These are phyloP conservation scores for Globisporangium viniferum DNA, from an alignment of 352 stramenopile genomes.

Conservation along the genomic window DNA sequence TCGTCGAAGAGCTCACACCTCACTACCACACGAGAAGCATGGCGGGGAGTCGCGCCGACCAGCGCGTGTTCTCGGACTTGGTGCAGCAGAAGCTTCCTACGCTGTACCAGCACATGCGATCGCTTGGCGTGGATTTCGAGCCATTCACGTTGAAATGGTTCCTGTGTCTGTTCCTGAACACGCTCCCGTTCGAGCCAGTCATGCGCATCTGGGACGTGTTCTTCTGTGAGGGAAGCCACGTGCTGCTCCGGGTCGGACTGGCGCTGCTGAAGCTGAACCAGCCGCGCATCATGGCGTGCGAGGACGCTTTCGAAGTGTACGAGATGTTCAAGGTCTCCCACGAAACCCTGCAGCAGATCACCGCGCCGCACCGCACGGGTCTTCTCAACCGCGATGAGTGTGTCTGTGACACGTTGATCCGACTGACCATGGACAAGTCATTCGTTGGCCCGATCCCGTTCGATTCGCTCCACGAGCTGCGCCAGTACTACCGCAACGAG, in stretches of 20 bases:
- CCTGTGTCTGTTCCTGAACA: slow-evolving; percentile 91
- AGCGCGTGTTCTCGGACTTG: slow-evolving; percentile 83
- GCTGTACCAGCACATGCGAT: slow-evolving; percentile 65
- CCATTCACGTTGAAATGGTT: slow-evolving; percentile 93
- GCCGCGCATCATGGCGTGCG: slow-evolving; percentile 62
- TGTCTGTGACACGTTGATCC: slow-evolving; percentile 77
- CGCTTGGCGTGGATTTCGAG: slow-evolving; percentile 78
- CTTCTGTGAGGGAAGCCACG: slow-evolving; percentile 88
- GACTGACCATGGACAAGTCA: slow-evolving; percentile 79
- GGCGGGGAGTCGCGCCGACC: slow-evolving; percentile 86
- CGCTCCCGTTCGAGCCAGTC: slow-evolving; percentile 84
- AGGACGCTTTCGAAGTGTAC: slow-evolving; percentile 78
- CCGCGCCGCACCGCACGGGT: slow-evolving; percentile 48
- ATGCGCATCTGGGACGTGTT: slow-evolving; percentile 90
- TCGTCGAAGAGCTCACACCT: slow-evolving; percentile 89
- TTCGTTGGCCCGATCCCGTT: slow-evolving; percentile 74
- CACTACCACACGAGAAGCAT: slow-evolving; percentile 88
- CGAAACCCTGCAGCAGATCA: slow-evolving; percentile 54
- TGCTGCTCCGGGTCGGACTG: slow-evolving; percentile 82
- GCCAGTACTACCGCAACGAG: slow-evolving; percentile 54
- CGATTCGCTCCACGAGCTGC: slow-evolving; percentile 70
- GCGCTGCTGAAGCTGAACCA: slow-evolving; percentile 83
- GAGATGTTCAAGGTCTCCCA: slow-evolving; percentile 81
- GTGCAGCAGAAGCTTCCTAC: slow-evolving; percentile 84
- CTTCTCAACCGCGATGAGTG: slow-evolving; percentile 78